Base-by-base conservation (phyloP, 2,329 filamentous ascomycete genomes). In the Aciculosporium take region DNA sequence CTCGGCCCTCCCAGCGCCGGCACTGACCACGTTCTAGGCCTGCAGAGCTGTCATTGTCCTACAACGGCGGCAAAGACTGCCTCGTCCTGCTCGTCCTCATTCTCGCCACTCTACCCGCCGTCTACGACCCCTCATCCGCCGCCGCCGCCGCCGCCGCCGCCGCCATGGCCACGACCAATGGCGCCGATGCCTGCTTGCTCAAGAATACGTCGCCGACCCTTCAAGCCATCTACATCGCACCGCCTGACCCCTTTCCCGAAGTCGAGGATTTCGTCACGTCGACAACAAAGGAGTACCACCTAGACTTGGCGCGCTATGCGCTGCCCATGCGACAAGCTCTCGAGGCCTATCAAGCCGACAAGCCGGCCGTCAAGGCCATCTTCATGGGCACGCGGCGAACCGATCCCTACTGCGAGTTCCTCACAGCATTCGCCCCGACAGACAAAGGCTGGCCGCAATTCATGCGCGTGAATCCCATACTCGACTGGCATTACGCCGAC, bases 61-160 rank as follows among this genome's bases (percentile, higher is more conserved):
- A 95, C 65, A 98, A 98, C 54, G 91, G 91, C 56, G 91, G 91
- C 46, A 98, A 98, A 62, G 91, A 96, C 69, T 96, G 89, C 55
- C 81, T 96, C 15, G 88, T 96, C 40, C 77, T 96, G 15, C 71
- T 96, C 6, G 74, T 95, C 54, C 69, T 96, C 49, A 85, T 94
- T 56, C 79, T 96, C 50, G 79, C 81, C 46, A 71, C 66, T 50
- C 65, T 74, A 41, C 64, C 71, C 17, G 55, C 58, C 32, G 41
- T 53, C 12, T 28, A 48, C 35, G 37, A 53, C 33, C n/a, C 52
- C n/a, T 29, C 56, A 12, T 28, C 56, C n/a, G 30, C 55, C 29
- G 48, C 46, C 46, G 25, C 39, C 32, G 21, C 21, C 21, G 15
- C 32, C 32, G 15, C 13, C 32, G 3, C 32, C 18, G 13, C 18